Evolutionary conservation across 371 early-diverging fungal genomes (phyloP), one percentile per base, ranked within the genome.

Genomic region (Rhizopus microsporus): DNA sequence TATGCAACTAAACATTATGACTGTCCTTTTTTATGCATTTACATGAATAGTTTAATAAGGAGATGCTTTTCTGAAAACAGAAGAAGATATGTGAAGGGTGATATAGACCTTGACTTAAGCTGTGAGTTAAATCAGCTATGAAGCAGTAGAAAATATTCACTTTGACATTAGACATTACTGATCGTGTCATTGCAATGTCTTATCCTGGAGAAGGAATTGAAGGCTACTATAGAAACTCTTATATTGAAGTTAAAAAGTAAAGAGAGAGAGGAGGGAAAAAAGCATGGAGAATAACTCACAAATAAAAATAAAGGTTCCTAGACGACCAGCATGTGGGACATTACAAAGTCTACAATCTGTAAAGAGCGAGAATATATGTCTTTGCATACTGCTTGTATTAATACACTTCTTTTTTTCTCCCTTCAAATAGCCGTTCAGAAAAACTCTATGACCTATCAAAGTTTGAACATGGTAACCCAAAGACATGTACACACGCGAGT

Each of bases 261-360:
- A 53, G 42, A 7, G 6, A 10, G 7, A 15, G 29, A 47, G 4
- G 23, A 47, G 6, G 10, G 10, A 43, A 9, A 43, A 13, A 13
- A 8, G 3, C n/a, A 4, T 15, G 2, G 23, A 52, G 1, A 12
- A 52, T 4, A 23, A 10, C 17, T 40, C 23, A 40, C 0, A 3
- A 43, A 44, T 39, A 2, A 23, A 23, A 23, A 23, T 23, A 23
- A 23, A 87, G 86, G 46, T 90, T 87, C 58, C 75, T 89, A 10
- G 86, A 88, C 42, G 57, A 43, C 23, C 73, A 65, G 45, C 89
- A 89, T 60, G 48, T 38, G 29, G 73, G 67, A 7, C 66, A 79
- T 37, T 90, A 88, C 71, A 87, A 86, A 61, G 82, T 90, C 9
- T 90, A 81, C 64, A 90, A 90, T 46, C 63, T 90, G 82, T 85